Base-by-base conservation (phyloP, 2,329 filamentous ascomycete genomes). In the Exserohilum turcica region DNA sequence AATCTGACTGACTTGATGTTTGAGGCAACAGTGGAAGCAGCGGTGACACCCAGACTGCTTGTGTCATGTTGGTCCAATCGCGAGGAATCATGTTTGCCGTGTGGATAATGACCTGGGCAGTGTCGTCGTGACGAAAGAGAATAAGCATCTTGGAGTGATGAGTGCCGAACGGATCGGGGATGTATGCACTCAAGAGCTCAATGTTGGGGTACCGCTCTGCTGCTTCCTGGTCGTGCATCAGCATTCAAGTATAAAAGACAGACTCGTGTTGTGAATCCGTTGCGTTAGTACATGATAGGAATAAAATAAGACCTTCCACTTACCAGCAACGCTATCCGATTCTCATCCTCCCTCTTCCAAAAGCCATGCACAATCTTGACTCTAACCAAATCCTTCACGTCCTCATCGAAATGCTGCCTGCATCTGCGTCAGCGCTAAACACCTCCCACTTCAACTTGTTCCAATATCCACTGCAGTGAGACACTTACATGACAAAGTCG, bases 1-100 rank as follows among this genome's bases (percentile, higher is more conserved):
- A 12, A 5, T 56, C 43, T 21, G 31, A 2, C 33, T 45, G 49
- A 10, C 13, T 27, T 2, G 42, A 8, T 28, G 15, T 44, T 7
- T 32, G 3, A 59, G 62, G 5, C 65, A 52, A 8, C 3, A 83
- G 73, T 0, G 89, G 86, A 1, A 96, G 82, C 1, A 84, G 68
- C 0, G 90, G 90, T 0, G 90, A 93, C 43, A 77, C 80, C 92
- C 92, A 96, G 5, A 90, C 83, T 1, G 85, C 91, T 71, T 96
- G 91, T 0, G 87, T 89, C 89, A 96, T 90, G 63, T 94, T 94
- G 1, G 80, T 83, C 92, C 92, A 96, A 71, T 96, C 92, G 49
- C 87, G 86, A 3, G 81, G 68, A n/a, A 96, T 93, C 88, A 96
- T 91, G 64, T 96, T 96, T 15, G 92, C 91, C 0, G 92, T 96